Conservation (phyloP, 148 eudicot genomes). For the Selenicereus undatus region DNA sequence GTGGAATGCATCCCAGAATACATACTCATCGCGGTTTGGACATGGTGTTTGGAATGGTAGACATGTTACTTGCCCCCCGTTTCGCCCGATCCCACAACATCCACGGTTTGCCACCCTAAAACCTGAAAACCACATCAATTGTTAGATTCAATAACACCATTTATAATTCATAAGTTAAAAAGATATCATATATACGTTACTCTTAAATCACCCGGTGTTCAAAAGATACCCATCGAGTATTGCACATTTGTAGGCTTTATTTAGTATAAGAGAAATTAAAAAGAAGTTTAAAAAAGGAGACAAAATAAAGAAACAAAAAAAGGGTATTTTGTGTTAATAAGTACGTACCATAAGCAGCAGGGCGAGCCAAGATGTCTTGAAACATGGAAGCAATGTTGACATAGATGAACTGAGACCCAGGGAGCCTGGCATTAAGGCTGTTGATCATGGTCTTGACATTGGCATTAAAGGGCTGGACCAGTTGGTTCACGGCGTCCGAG, state of each 20-base stretch:
- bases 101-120: constrained; percentile 56
- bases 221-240: no score
- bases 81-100: constrained; percentile 88
- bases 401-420: constrained; percentile 56
- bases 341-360: constrained; percentile 50
- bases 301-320: no score
- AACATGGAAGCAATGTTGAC: constrained; percentile 61
- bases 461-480: constrained; percentile 61
- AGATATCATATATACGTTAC: no score
- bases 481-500: constrained; percentile 62
- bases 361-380: constrained; percentile 56
- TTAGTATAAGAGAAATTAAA: no score
- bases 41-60: constrained; percentile 82
- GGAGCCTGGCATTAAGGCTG: constrained; percentile 53
- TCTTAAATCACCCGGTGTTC: no score
- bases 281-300: no score
- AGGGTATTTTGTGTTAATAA: not conserved
- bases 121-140: constrained; percentile 33
- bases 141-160: no score
- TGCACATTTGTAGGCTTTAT: no score
- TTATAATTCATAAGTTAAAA: no score
- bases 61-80: constrained; percentile 85
- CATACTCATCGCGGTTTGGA: constrained; percentile 51
- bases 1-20: constrained; percentile 96
- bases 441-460: constrained; percentile 67